A percentile compares a stretch with the other conserved stretches of the same genome.
Conservation (phyloP, 768 basidiomycete species). For the Ramaria sp. region DNA sequence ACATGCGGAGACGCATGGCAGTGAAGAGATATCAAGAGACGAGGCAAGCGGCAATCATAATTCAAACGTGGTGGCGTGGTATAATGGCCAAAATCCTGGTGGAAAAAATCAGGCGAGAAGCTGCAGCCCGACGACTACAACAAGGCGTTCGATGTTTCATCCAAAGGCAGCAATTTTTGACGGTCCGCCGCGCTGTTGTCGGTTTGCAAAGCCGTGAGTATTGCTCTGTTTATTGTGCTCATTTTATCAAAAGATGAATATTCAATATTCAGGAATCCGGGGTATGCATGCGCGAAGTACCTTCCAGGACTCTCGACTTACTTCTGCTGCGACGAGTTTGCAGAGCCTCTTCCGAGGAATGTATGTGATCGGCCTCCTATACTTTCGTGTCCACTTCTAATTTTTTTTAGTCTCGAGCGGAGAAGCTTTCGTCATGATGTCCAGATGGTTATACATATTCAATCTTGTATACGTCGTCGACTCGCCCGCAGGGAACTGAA, state of each 20-base stretch:
- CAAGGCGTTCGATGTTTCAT: slow-evolving; percentile 57
- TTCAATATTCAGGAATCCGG: slow-evolving; percentile 45
- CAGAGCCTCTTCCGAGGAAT: slow-evolving; percentile 83
- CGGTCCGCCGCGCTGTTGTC: slow-evolving; percentile 49
- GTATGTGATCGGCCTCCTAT: slow-evolving; percentile 37
- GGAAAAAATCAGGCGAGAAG: slow-evolving; percentile 57
- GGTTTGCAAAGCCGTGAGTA: slow-evolving; percentile 79
- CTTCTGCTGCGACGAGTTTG: slow-evolving; percentile 55
- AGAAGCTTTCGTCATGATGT: slow-evolving; percentile 49
- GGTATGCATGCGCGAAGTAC: slow-evolving; percentile 57
- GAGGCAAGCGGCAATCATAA: slow-evolving; percentile 62
- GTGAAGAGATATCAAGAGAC: slow-evolving; percentile 67
- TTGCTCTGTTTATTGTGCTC: background rate
- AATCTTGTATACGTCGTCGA: slow-evolving; percentile 86
- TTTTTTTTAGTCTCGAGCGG: slow-evolving; percentile 36
- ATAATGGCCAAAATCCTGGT: slow-evolving; percentile 65
- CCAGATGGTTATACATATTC: slow-evolving; percentile 67
- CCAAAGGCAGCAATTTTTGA: slow-evolving; percentile 60
- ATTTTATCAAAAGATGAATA: background rate
- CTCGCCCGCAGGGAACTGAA: slow-evolving; percentile 81
- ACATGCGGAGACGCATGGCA: slow-evolving; percentile 81
- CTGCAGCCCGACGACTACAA: slow-evolving; percentile 70
- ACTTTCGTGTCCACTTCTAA: slow-evolving; percentile 1
- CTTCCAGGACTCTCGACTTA: slow-evolving; percentile 44
- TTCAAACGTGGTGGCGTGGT: slow-evolving; percentile 96